Evolutionary conservation across 2,329 filamentous ascomycete species (phyloP).

Genomic region (Apiospora rasikravindrae): DNA sequence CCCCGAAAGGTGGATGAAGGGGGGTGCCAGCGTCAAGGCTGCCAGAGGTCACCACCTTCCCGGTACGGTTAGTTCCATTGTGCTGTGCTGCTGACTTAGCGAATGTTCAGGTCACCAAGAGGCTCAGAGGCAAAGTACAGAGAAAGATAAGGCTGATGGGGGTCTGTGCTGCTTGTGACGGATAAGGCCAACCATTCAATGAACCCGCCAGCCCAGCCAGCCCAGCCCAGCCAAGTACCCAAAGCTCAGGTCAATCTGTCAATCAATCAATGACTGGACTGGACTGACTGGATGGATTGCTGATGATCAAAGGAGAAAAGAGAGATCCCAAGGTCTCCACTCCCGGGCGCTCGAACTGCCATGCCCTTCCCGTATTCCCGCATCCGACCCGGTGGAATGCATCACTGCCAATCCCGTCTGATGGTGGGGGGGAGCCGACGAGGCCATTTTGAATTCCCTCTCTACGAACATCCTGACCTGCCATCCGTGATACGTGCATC

Average conservation of each 20-base stretch:
- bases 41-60: conserved; percentile 10
- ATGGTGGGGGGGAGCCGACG: conserved; percentile 13
- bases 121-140: too few species aligned
- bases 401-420: conserved; percentile 7
- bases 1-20: conserved; percentile 14
- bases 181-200: background rate
- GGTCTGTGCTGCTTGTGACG: background rate
- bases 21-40: conserved; percentile 5
- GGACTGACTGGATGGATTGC: background rate
- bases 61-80: background rate
- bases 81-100: background rate
- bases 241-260: background rate
- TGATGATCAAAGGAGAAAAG: background rate
- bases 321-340: background rate
- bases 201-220: background rate
- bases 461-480: background rate
- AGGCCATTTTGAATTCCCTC: background rate
- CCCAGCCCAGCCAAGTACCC: background rate
- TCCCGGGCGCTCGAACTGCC: background rate
- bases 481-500: background rate
- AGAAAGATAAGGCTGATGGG: background rate
- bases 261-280: too few species aligned
- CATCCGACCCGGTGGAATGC: conserved; percentile 10
- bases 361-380: conserved; percentile 10
- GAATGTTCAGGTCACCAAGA: too few species aligned